phyloP scores from a whole-genome alignment of 352 stramenopile species.

The Phytophthora fragariae region DNA sequence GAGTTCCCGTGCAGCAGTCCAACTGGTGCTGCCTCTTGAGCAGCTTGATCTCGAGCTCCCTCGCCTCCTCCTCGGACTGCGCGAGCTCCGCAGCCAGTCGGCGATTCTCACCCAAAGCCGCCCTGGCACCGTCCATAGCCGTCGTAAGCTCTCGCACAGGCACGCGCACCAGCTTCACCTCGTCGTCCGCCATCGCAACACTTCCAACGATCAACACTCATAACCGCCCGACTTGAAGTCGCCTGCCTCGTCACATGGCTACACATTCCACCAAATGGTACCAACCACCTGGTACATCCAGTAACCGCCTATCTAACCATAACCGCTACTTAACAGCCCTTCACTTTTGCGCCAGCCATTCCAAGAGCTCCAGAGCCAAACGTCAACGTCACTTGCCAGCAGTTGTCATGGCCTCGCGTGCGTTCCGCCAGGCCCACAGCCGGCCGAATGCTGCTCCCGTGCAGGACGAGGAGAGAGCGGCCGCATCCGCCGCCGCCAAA shows the following conservation, averaged over 20 bases:
- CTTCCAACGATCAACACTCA: background rate
- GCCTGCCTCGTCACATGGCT: conserved; percentile 38
- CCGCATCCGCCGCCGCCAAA: conserved; percentile 41
- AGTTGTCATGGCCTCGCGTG: conserved; percentile 39
- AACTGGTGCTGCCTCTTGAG: conserved; percentile 61
- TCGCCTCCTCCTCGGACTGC: conserved; percentile 45
- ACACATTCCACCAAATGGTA: conserved; percentile 7
- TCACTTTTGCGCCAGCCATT: conserved; percentile 32
- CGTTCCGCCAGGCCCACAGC: conserved; percentile 40
- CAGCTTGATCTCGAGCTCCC: conserved; percentile 51
- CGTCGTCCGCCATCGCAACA: conserved; percentile 21
- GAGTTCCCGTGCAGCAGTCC: conserved; percentile 52
- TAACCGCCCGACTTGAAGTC: conserved; percentile 23
- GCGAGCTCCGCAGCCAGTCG: conserved; percentile 44
- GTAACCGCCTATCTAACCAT: background rate
- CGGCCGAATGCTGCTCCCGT: conserved; percentile 14
- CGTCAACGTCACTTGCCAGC: background rate
- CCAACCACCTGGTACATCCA: background rate
- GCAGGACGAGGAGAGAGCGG: conserved; percentile 24
- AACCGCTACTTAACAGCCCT: conserved; percentile 3
- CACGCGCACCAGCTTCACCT: conserved; percentile 52
- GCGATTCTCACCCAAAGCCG: conserved; percentile 44
- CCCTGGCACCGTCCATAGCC: conserved; percentile 42
- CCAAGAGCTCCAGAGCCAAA: conserved; percentile 13
- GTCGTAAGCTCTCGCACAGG: conserved; percentile 47